Base-by-base conservation (phyloP, 306 rosid species). In the Medicago truncatula region DNA sequence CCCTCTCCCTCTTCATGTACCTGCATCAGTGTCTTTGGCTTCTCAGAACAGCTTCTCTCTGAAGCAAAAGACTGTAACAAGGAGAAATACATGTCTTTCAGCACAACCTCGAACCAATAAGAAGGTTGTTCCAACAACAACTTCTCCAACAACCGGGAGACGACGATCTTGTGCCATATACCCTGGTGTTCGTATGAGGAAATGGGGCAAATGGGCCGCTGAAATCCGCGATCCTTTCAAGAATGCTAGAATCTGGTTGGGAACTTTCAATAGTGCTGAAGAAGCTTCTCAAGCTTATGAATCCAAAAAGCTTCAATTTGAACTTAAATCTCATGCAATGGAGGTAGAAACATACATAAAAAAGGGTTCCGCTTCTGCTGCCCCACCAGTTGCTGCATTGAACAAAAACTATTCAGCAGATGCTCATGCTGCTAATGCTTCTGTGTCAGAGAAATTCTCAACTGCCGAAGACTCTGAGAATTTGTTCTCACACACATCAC, bases 121-220 rank as follows among this genome's bases (percentile, higher is more conserved):
- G 78, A 81, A 82, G 79, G 78, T 14, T 13, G 7, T 61, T 31
- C 18, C 20, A 28, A 28, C 31, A 46, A 25, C 64, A 28, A 28
- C 31, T 2, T 72, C 75, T 58, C 9, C 46, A 14, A 38, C 78
- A 0, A 21, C 82, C 14, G 56, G 47, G 0, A 76, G 65, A 20
- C 79, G 73, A 7, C 79, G 75, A 8, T 47, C 91, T 0, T 70
- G 83, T 38, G 83, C 90, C 0, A 87, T 85, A 12, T 89, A 66
- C 73, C 86, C 88, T 78, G 99, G 99, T 0, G 97, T 95, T 46
- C 68, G 99, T 17, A 89, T 84, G 78, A 83, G 99, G 66, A 85
- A 92, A 53, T 95, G 97, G 89, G 99, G 99, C 0, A 92, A 89
- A 77, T 95, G 97, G 97, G 97, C 97, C 0, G 97, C 99, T 1